A percentile compares a stretch with the other conserved stretches of the same genome.
Evolutionary conservation across 108 stramenopile genomes (phyloP).

Genomic region (Conticribra guillardii): DNA sequence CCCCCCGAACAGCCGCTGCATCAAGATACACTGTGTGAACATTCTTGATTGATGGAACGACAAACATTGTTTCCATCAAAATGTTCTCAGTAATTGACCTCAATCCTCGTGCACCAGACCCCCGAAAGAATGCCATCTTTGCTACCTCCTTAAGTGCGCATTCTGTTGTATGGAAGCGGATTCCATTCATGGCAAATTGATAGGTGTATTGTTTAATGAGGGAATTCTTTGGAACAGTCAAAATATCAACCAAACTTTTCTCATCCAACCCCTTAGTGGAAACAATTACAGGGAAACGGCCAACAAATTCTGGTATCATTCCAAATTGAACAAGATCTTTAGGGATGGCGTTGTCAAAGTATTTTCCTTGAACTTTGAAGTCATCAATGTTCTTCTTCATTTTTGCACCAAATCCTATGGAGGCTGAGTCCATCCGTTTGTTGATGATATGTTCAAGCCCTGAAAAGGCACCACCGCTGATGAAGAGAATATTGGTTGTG

Average conservation of each 20-base stretch:
- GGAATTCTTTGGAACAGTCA: constrained; percentile 96
- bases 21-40: constrained; percentile 96
- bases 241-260: constrained; percentile 91
- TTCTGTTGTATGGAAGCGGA: constrained; percentile 93
- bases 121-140: constrained; percentile 85
- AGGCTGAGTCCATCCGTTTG: constrained; percentile 88
- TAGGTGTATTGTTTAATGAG: constrained; percentile 96
- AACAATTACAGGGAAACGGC: constrained; percentile 96
- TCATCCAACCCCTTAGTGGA: constrained; percentile 92
- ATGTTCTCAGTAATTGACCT: constrained; percentile 93
- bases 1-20: constrained; percentile 85
- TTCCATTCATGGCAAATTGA: constrained; percentile 94
- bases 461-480: constrained; percentile 97
- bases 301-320: constrained; percentile 98
- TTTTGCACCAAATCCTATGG: constrained; percentile 98
- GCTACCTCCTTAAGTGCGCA: constrained; percentile 92
- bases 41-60: constrained; percentile 84
- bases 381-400: constrained; percentile 91
- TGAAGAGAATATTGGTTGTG: constrained; percentile 97
- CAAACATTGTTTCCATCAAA: constrained; percentile 94
- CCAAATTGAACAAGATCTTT: constrained; percentile 94
- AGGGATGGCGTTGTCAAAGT: constrained; percentile 92
- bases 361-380: constrained; percentile 84
- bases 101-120: constrained; percentile 96
- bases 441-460: constrained; percentile 95